These are phyloP conservation scores for Lactarius psammicola DNA, from an alignment of 768 basidiomycete genomes.

Conservation along the genomic window DNA sequence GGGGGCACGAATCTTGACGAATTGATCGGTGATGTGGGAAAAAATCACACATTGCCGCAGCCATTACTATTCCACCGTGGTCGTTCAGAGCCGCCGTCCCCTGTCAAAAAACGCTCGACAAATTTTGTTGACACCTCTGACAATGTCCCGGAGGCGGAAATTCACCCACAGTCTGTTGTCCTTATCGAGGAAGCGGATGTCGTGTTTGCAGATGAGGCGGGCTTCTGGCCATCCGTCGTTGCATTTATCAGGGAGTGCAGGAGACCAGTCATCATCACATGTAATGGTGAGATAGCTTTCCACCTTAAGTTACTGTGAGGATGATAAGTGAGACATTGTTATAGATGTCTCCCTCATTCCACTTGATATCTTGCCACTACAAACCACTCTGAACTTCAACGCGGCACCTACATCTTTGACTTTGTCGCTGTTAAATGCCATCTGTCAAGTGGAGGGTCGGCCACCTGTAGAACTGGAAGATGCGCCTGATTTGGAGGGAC, in stretches of 20 bases:
- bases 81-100: slow-evolving; percentile 26
- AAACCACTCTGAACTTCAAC: slow-evolving; percentile 63
- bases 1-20: slow-evolving; percentile 73
- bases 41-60: slow-evolving; percentile 65
- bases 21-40: slow-evolving; percentile 89
- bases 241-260: slow-evolving; percentile 79
- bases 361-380: slow-evolving; percentile 68
- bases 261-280: slow-evolving; percentile 90
- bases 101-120: slow-evolving; percentile 9
- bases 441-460: slow-evolving; percentile 28
- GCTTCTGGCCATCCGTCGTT: slow-evolving; percentile 83
- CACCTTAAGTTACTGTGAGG: slow-evolving; percentile 13
- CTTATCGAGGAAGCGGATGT: slow-evolving; percentile 96
- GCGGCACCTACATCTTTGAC: slow-evolving; percentile 33
- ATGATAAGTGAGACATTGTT: slow-evolving; percentile 16
- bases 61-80: slow-evolving; percentile 23
- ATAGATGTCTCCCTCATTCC: slow-evolving; percentile 76
- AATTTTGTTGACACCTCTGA: neutral
- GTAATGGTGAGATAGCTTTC: slow-evolving; percentile 74
- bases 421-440: slow-evolving; percentile 27
- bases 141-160: neutral
- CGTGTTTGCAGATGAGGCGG: slow-evolving; percentile 79
- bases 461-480: slow-evolving; percentile 11
- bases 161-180: slow-evolving; percentile 71
- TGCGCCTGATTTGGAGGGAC: neutral